A percentile compares a stretch with the other conserved stretches of the same genome.
Conservation (phyloP, 331 rosid genomes). For the Rhamnella rubrinervis region DNA sequence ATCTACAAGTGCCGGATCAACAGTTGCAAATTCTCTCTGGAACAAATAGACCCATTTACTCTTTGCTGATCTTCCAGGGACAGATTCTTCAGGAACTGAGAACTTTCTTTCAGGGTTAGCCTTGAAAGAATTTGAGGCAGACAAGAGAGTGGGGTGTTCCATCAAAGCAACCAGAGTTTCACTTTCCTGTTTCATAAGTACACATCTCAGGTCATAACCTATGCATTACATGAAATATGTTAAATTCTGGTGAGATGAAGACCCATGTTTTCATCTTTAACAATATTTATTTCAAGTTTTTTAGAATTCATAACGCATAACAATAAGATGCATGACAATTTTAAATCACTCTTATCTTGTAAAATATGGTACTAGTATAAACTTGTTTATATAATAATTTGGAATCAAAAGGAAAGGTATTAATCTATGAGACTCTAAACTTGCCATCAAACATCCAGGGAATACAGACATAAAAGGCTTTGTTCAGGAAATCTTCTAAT, state of each 20-base stretch:
- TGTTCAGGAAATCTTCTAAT: not conserved
- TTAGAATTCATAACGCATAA: too few relatives aligned
- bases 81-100: conserved; percentile 43
- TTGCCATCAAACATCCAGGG: too few relatives aligned
- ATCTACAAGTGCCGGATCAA: conserved; percentile 60
- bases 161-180: conserved; percentile 54
- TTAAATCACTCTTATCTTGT: too few relatives aligned
- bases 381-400: too few relatives aligned
- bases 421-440: too few relatives aligned
- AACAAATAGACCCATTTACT: conserved; percentile 71
- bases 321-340: too few relatives aligned
- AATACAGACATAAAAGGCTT: too few relatives aligned
- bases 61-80: conserved; percentile 18
- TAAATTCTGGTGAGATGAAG: too few relatives aligned
- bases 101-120: conserved; percentile 51
- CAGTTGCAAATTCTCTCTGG: conserved; percentile 88
- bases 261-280: not conserved
- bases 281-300: not conserved
- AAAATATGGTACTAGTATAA: too few relatives aligned
- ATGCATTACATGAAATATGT: conserved; percentile 2
- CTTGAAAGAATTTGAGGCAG: conserved; percentile 58
- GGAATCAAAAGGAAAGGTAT: too few relatives aligned
- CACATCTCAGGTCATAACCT: conserved; percentile 1
- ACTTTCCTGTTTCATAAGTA: conserved; percentile 47
- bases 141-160: conserved; percentile 49